Conservation (phyloP, 371 early-diverging fungal genomes). For the Gilbertella persicaria region DNA sequence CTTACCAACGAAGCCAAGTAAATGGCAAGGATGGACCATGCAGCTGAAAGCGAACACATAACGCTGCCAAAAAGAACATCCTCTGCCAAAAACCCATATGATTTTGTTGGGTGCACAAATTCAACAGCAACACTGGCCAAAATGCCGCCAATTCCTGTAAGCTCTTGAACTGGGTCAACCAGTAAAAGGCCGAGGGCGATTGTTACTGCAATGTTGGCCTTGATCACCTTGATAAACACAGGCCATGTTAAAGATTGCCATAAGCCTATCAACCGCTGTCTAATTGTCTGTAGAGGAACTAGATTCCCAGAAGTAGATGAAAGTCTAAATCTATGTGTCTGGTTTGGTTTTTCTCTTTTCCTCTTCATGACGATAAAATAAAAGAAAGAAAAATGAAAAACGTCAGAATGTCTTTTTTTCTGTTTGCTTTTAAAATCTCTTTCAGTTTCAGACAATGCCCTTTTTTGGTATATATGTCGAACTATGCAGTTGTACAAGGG, state of each 20-base stretch:
- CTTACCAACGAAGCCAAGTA: constrained; percentile 37
- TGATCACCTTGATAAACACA: constrained; percentile 38
- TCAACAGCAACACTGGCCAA: constrained; percentile 45
- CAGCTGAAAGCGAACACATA: constrained; percentile 42
- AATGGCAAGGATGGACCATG: constrained; percentile 42
- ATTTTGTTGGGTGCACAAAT: constrained; percentile 48
- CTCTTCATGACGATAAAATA: neutral
- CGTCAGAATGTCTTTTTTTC: too few relatives aligned
- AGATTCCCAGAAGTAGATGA: constrained; percentile 33
- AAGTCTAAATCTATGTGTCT: constrained; percentile 28
- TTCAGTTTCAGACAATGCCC: constrained; percentile 5
- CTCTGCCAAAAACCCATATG: constrained; percentile 43
- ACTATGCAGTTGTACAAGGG: too few relatives aligned
- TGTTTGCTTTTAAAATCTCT: too few relatives aligned
- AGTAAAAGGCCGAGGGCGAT: constrained; percentile 35
- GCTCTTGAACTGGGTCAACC: constrained; percentile 28
- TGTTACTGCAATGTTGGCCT: constrained; percentile 46
- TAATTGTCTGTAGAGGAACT: constrained; percentile 35
- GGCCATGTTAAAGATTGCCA: constrained; percentile 48
- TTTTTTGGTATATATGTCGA: too few relatives aligned
- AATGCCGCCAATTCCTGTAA: constrained; percentile 25
- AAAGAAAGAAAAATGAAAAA: constrained; percentile 8
- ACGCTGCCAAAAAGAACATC: constrained; percentile 37
- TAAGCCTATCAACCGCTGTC: constrained; percentile 31
- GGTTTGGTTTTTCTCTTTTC: neutral